A percentile compares a stretch with the other conserved stretches of the same genome.
These are phyloP conservation scores for Annulohypoxylon maeteangense DNA, from an alignment of 495 filamentous ascomycete species.

Conservation along the genomic window DNA sequence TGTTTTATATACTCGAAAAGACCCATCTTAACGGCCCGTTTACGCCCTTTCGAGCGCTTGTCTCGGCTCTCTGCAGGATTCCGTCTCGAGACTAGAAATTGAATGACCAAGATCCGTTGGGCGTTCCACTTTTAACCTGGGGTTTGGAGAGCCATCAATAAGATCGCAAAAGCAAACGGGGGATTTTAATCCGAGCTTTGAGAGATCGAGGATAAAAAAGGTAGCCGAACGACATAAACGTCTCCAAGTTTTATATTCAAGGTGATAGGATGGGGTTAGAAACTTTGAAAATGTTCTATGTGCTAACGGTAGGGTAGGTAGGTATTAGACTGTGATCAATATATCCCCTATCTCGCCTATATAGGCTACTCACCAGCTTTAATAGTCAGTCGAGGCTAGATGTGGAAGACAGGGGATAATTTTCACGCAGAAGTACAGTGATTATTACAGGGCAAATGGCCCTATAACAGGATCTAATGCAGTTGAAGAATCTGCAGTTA, in stretches of 20 bases:
- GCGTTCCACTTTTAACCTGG: conserved; percentile 13
- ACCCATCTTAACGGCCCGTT: conserved; percentile 2
- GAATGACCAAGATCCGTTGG: conserved; percentile 6
- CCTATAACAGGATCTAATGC: not conserved
- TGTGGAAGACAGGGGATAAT: too few relatives aligned
- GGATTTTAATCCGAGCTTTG: not conserved
- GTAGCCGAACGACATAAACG: not conserved
- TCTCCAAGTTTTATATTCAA: too few relatives aligned
- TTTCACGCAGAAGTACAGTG: too few relatives aligned
- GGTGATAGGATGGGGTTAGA: too few relatives aligned
- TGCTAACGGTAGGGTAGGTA: too few relatives aligned
- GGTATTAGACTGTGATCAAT: too few relatives aligned
- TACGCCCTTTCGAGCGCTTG: conserved; percentile 16
- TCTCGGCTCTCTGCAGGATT: conserved; percentile 6
- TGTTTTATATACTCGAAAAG: not conserved
- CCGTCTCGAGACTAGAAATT: not conserved
- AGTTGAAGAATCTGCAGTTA: not conserved
- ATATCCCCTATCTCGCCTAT: too few relatives aligned
- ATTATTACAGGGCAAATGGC: not conserved
- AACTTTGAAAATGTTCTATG: too few relatives aligned
- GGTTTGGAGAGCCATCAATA: conserved; percentile 8
- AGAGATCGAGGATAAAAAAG: not conserved
- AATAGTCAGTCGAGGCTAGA: too few relatives aligned
- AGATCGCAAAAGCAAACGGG: conserved; percentile 7
- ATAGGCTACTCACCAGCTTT: too few relatives aligned